Base-by-base conservation (phyloP, 2,329 filamentous ascomycete species). In the Cordyceps farinosa region DNA sequence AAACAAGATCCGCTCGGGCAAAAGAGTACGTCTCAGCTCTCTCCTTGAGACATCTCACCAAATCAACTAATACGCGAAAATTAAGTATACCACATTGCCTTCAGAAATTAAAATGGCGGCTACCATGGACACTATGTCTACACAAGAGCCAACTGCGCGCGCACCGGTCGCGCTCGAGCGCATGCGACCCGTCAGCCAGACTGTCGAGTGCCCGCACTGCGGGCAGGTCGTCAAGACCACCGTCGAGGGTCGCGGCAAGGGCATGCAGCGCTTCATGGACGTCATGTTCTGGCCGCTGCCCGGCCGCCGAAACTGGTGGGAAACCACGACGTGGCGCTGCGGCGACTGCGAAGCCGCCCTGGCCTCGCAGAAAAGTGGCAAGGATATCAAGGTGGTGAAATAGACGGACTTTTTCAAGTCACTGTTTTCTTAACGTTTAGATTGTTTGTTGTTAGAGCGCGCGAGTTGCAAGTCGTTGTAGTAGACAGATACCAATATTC, bases 121-220 rank as follows among this genome's bases (percentile, higher is more conserved):
- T 2, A 36, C 32, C 30, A 22, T 48, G 2, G 30, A 58, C n/a
- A 22, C 22, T 6, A 51, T 40, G 22, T 15, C 34, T 2, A 36
- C 34, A 7, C 45, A 59, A 30, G 56, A 59, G 17, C 34, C 47
- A 8, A 27, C 47, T 4, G 2, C 36, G 6, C 48, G 38, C 4
- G 10, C 61, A 2, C 38, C 44, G 5, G 61, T 62, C 15, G 10
- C 61, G 15, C 61, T 62, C 32, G 45, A 56, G 4, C 40, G 53
- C 22, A 45, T 62, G 30, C 61, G 61, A 3, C 42, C 61, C 6
- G 42, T 56, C 9, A 48, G 51, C 17, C 66, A 71, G 52, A 69
- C 64, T 52, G 69, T 71, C 44, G 67, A 73, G 42, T 72, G 70
- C 44, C 70, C 71, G 2, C 70, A 69, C 45, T 72, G 71, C 65